Evolutionary conservation across 164 flowering plant species (phyloP).

Genomic region (Aristolochia fimbriata): DNA sequence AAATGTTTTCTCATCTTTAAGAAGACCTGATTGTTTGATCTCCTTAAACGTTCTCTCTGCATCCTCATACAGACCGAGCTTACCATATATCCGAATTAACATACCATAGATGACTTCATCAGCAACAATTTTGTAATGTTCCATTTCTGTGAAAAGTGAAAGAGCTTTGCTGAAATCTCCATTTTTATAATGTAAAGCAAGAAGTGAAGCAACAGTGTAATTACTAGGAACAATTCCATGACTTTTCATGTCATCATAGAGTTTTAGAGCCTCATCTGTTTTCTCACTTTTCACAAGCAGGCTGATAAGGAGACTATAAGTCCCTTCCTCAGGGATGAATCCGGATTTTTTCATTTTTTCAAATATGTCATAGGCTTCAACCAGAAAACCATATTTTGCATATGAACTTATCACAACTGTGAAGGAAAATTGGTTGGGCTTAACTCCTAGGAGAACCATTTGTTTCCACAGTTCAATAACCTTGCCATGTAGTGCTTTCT

Average conservation of each 20-base stretch:
- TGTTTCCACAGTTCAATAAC: conserved; percentile 60
- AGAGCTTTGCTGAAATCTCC: conserved; percentile 78
- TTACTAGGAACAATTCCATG: conserved; percentile 58
- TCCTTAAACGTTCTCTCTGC: conserved; percentile 68
- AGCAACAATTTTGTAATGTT: conserved; percentile 32
- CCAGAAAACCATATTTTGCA: conserved; percentile 45
- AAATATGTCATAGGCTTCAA: conserved; percentile 58
- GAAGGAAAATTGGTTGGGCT: conserved; percentile 59
- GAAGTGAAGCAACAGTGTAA: conserved; percentile 84
- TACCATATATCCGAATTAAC: conserved; percentile 85
- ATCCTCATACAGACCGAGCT: conserved; percentile 81
- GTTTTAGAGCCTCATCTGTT: conserved; percentile 37
- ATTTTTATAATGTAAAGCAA: conserved; percentile 49
- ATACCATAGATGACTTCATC: conserved; percentile 96
- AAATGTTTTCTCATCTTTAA: conserved; percentile 69
- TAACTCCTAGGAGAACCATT: conserved; percentile 48
- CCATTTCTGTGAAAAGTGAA: conserved; percentile 76
- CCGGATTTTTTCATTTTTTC: conserved; percentile 56
- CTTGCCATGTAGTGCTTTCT: conserved; percentile 55
- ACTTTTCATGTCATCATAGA: conserved; percentile 75
- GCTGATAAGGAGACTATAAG: conserved; percentile 69
- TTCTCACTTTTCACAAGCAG: conserved; percentile 33
- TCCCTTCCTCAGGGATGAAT: conserved; percentile 75
- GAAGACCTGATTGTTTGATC: conserved; percentile 47
- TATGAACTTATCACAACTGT: conserved; percentile 69